A percentile compares a stretch with the other conserved stretches of the same genome.
Evolutionary conservation across 371 early-diverging fungal genomes (phyloP).

Genomic region (Lichtheimia hyalospora): DNA sequence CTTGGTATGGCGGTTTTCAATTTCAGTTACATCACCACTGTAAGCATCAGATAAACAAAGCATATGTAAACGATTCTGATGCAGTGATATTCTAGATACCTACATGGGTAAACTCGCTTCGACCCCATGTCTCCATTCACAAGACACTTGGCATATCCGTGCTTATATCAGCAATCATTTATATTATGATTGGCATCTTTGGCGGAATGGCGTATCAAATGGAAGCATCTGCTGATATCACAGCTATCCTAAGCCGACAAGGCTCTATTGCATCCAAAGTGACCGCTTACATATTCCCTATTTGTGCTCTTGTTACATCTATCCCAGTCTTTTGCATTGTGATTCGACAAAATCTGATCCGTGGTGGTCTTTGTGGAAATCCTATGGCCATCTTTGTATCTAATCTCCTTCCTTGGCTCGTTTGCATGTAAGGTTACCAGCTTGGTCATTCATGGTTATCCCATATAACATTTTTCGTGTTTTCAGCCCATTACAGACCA

Average conservation of each 20-base stretch:
- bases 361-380: conserved; percentile 51
- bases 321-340: conserved; percentile 81
- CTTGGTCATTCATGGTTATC: not conserved
- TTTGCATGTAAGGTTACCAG: conserved; percentile 45
- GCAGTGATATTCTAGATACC: conserved; percentile 35
- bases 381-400: conserved; percentile 57
- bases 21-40: conserved; percentile 61
- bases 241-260: conserved; percentile 36
- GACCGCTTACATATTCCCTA: conserved; percentile 68
- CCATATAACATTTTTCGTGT: no score
- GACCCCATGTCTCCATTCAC: conserved; percentile 54
- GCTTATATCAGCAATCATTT: conserved; percentile 47
- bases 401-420: conserved; percentile 66
- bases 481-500: conserved; percentile 41
- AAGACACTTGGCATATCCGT: conserved; percentile 51
- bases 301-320: conserved; percentile 71
- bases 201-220: conserved; percentile 62
- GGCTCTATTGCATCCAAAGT: conserved; percentile 53
- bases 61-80: not conserved
- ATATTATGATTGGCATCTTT: conserved; percentile 47
- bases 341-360: conserved; percentile 67
- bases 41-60: conserved; percentile 7
- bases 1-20: conserved; percentile 65
- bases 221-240: conserved; percentile 47
- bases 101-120: conserved; percentile 60